Conservation (phyloP, 495 filamentous ascomycete species). For the Ascobolus immersus region DNA sequence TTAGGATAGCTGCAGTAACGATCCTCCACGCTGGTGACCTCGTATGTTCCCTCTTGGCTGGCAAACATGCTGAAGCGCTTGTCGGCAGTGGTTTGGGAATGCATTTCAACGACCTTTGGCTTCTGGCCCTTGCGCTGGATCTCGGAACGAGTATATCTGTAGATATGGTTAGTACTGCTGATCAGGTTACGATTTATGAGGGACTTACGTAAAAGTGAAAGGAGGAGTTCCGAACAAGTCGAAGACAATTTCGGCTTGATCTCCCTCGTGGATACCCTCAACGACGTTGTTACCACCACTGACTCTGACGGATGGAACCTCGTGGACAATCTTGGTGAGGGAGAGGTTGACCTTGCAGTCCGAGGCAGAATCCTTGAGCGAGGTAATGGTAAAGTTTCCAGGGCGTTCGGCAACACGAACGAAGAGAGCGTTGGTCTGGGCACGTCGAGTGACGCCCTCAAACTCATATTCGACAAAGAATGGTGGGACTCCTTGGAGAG, state of each 20-base stretch:
- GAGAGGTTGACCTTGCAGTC: conserved; percentile 55
- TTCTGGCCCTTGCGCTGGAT: conserved; percentile 53
- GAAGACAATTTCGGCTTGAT: conserved; percentile 73
- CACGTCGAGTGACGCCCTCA: conserved; percentile 47
- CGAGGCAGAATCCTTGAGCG: conserved; percentile 54
- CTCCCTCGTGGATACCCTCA: conserved; percentile 89
- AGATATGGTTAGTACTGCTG: conserved; percentile 1
- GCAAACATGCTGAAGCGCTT: conserved; percentile 54
- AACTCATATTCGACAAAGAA: conserved; percentile 88
- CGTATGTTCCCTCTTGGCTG: conserved; percentile 83
- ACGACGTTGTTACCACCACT: conserved; percentile 49
- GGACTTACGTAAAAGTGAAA: conserved; percentile 68
- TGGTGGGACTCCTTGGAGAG: conserved; percentile 61
- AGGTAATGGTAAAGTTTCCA: conserved; percentile 67
- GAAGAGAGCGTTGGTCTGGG: conserved; percentile 53
- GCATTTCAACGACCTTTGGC: conserved; percentile 60
- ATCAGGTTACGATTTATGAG: not conserved
- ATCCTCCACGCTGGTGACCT: conserved; percentile 87
- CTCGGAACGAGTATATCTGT: conserved; percentile 60
- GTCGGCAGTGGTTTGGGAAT: conserved; percentile 59
- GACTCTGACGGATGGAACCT: conserved; percentile 72
- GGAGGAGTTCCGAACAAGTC: conserved; percentile 87
- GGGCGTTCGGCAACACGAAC: conserved; percentile 73
- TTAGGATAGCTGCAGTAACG: conserved; percentile 43
- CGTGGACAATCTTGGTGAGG: conserved; percentile 58